Percentiles rank a stretch among this genome's conserved stretches.
These are phyloP conservation scores for Ambispora gerdemannii DNA, from an alignment of 192 early-diverging fungal species.

Conservation along the genomic window DNA sequence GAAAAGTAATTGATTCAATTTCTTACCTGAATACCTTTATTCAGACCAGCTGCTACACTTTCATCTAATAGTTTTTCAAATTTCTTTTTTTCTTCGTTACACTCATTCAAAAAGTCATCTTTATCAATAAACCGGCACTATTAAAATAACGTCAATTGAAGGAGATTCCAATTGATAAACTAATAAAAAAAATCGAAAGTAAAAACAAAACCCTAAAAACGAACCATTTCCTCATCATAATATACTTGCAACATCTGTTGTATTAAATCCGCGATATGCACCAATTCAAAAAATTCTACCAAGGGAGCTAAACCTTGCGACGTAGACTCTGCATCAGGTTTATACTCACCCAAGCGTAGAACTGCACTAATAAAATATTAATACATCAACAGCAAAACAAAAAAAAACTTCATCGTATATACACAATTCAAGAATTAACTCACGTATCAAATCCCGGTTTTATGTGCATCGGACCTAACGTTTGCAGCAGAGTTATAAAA, in stretches of 20 bases:
- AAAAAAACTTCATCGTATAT: neutral
- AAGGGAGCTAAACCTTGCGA: slow-evolving; percentile 56
- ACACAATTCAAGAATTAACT: slow-evolving; percentile 33
- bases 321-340: slow-evolving; percentile 41
- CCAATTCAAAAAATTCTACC: slow-evolving; percentile 87
- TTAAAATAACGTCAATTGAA: neutral
- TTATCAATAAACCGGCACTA: slow-evolving; percentile 76
- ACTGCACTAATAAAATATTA: slow-evolving; percentile 40
- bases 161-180: slow-evolving; percentile 2
- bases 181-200: slow-evolving; percentile 17
- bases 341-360: slow-evolving; percentile 43
- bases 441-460: slow-evolving; percentile 63
- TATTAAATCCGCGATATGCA: slow-evolving; percentile 90
- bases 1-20: neutral
- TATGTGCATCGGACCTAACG: slow-evolving; percentile 71
- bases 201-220: no score
- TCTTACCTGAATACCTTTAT: slow-evolving; percentile 76
- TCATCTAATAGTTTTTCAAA: slow-evolving; percentile 89
- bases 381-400: neutral
- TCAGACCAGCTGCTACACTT: slow-evolving; percentile 86
- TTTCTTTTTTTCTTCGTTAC: slow-evolving; percentile 87
- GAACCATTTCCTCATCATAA: slow-evolving; percentile 82
- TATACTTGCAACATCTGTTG: slow-evolving; percentile 95
- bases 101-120: slow-evolving; percentile 85
- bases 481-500: slow-evolving; percentile 69